Evolutionary conservation across 805 yeast genomes (phyloP), one percentile per base, ranked within the genome.

Genomic region (Candida pseudofarinosa): DNA sequence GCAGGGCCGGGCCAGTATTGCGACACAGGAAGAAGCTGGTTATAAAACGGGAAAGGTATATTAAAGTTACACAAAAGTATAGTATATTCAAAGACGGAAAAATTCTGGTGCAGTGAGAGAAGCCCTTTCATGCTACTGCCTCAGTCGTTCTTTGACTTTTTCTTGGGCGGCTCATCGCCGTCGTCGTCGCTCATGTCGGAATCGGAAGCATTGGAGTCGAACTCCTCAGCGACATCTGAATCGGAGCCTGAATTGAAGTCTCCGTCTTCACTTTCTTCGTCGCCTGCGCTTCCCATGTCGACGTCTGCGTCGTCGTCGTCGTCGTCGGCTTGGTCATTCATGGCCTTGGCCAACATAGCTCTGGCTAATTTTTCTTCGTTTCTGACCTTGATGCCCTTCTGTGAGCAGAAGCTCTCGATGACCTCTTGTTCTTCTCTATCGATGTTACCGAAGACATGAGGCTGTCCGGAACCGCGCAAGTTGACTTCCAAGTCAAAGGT

Each of bases 281-380:
- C 69, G 43, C 81, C 96, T 2, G 91, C 96, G 49, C 93, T 85
- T 6, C 67, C 67, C 74, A 70, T 67, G 49, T 67, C 74, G 12
- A 66, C 79, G 41, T 73, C 83, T 3, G 50, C 62, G 19, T 59
- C 73, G 37, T 62, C 69, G 37, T 68, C 73, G 38, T 69, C 73
- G 28, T 74, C 77, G 38, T 70, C 81, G 23, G 62, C 81, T 12
- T 71, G 76, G 39, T 70, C 81, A 34, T 79, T 86, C 59, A 88
- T 73, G 4, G 88, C 96, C 45, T 82, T 81, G 35, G 84, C 85
- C 58, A 89, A 68, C 71, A 86, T 75, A 39, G 82, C 82, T 65
- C 89, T 88, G 34, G 91, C 95, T 42, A 88, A 85, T 53, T 82
- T 87, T 49, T 89, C 90, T 57, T 91, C 98, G 59, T 90, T 90